Percentiles rank a stretch among this genome's conserved stretches.
These are phyloP conservation scores for Zymoseptoria crescenta DNA, from an alignment of 2,329 filamentous ascomycete species.

Conservation along the genomic window DNA sequence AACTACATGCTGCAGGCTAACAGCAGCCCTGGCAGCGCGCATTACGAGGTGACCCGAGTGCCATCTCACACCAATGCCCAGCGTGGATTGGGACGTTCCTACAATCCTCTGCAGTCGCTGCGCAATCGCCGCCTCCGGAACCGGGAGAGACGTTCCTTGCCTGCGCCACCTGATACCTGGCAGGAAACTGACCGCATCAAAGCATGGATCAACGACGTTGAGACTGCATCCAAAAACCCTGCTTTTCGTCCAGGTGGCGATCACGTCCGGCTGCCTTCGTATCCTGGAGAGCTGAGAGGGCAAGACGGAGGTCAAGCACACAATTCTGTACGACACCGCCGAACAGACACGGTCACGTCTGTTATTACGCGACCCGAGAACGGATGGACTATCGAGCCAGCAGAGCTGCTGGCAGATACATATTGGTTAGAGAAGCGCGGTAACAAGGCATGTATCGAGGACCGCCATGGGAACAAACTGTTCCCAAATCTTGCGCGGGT, in stretches of 20 bases:
- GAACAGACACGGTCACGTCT: slow-evolving; percentile 37
- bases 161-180: slow-evolving; percentile 71
- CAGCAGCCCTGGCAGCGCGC: slow-evolving; percentile 35
- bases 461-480: slow-evolving; percentile 66
- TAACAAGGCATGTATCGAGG: slow-evolving; percentile 75
- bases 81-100: slow-evolving; percentile 55
- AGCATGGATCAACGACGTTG: slow-evolving; percentile 68
- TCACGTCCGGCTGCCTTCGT: slow-evolving; percentile 22
- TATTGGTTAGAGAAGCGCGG: slow-evolving; percentile 81
- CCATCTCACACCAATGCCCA: slow-evolving; percentile 31
- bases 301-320: slow-evolving; percentile 8
- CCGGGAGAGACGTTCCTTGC: slow-evolving; percentile 65
- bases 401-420: slow-evolving; percentile 79
- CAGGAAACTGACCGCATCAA: slow-evolving; percentile 63
- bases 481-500: slow-evolving; percentile 42
- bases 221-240: slow-evolving; percentile 36
- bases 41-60: slow-evolving; percentile 33
- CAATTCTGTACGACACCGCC: slow-evolving; percentile 20
- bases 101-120: slow-evolving; percentile 89
- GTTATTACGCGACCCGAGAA: slow-evolving; percentile 66
- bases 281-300: slow-evolving; percentile 22
- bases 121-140: slow-evolving; percentile 81
- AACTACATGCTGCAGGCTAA: slow-evolving; percentile 35
- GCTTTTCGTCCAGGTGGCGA: slow-evolving; percentile 33
- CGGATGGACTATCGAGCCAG: slow-evolving; percentile 77